phyloP scores from a whole-genome alignment of 306 rosid species.

The Mimosa bimucronata region DNA sequence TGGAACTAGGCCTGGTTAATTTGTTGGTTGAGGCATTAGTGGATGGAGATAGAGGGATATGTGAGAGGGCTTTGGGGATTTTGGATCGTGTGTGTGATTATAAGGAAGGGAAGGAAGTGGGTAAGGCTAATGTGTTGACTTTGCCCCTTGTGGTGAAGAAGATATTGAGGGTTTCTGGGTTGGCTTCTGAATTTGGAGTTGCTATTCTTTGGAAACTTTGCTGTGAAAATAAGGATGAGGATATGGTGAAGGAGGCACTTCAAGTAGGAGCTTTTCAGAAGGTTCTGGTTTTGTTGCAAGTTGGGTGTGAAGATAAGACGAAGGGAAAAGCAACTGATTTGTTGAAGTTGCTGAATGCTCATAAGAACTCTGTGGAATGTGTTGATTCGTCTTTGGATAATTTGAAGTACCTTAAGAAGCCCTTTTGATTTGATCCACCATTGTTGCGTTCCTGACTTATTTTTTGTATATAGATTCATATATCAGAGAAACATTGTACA shows the following conservation, averaged over 20 bases:
- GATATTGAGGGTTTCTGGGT: constrained; percentile 64
- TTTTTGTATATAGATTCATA: constrained; percentile 15
- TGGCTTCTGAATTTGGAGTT: constrained; percentile 59
- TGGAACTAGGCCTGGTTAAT: constrained; percentile 68
- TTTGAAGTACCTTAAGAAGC: constrained; percentile 64
- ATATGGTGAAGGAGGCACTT: constrained; percentile 55
- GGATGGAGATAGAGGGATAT: constrained; percentile 62
- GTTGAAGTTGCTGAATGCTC: constrained; percentile 71
- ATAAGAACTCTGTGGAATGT: constrained; percentile 52
- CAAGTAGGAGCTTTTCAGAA: constrained; percentile 76
- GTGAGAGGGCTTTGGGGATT: constrained; percentile 69
- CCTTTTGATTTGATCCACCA: constrained; percentile 34
- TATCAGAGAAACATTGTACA: constrained; percentile 42
- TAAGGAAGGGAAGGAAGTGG: constrained; percentile 55
- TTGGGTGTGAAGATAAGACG: constrained; percentile 62
- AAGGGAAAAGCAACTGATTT: constrained; percentile 66
- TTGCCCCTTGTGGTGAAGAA: constrained; percentile 76
- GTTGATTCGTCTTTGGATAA: constrained; percentile 59
- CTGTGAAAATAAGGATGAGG: constrained; percentile 42
- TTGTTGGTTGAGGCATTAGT: constrained; percentile 58
- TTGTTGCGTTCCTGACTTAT: not conserved
- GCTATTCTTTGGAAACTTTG: constrained; percentile 68
- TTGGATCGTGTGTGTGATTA: constrained; percentile 65
- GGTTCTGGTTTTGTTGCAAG: constrained; percentile 75
- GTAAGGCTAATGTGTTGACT: constrained; percentile 54